Evolutionary conservation across 2,329 filamentous ascomycete species (phyloP).

Genomic region (Geosmithia putterillii): DNA sequence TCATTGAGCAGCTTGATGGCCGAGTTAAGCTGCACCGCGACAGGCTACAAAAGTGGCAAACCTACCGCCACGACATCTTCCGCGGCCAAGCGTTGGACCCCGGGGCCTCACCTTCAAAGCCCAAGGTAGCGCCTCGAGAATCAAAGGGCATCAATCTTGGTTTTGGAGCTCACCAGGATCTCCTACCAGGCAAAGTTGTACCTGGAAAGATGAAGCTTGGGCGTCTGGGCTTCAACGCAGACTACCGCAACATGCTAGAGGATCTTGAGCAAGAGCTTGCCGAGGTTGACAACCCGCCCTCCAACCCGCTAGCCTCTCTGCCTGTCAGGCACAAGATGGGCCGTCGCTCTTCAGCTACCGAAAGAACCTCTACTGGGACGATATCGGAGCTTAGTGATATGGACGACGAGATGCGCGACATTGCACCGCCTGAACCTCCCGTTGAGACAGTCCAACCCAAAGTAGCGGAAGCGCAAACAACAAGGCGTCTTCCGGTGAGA

Average conservation of each 20-base stretch:
- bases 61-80: slow-evolving; percentile 43
- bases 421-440: slow-evolving; percentile 6
- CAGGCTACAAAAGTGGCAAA: slow-evolving; percentile 61
- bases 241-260: slow-evolving; percentile 31
- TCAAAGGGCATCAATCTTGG: slow-evolving; percentile 37
- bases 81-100: slow-evolving; percentile 12
- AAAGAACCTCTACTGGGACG: slow-evolving; percentile 2
- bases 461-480: slow-evolving; percentile 5
- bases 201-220: slow-evolving; percentile 9
- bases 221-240: slow-evolving; percentile 14
- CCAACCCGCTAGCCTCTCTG: slow-evolving; percentile 8
- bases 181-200: slow-evolving; percentile 27
- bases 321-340: slow-evolving; percentile 1
- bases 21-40: slow-evolving; percentile 55
- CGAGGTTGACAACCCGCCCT: slow-evolving; percentile 9
- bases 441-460: slow-evolving; percentile 11
- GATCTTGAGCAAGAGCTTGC: slow-evolving; percentile 28
- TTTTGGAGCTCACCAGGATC: slow-evolving; percentile 37
- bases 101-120: slow-evolving; percentile 10
- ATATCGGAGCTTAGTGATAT: slow-evolving; percentile 39
- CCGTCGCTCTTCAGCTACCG: not conserved
- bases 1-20: slow-evolving; percentile 60
- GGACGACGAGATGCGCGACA: slow-evolving; percentile 28
- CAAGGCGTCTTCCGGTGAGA: slow-evolving; percentile 9
- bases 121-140: slow-evolving; percentile 8